phyloP scores from a whole-genome alignment of 1,284 basidiomycete species.

The Dichomitus squalens region DNA sequence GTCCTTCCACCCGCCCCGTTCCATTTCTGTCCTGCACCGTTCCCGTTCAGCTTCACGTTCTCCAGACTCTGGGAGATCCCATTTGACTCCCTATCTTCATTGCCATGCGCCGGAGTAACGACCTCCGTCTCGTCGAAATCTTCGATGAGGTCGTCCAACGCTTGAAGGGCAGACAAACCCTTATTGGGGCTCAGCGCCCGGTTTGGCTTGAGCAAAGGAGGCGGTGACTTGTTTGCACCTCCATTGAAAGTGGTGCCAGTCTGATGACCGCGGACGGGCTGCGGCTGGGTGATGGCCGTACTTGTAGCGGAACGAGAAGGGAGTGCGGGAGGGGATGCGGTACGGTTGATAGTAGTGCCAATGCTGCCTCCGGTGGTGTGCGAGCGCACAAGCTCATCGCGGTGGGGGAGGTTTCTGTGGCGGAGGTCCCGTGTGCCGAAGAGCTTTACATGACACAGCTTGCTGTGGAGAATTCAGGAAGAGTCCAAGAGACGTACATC shows the following conservation, averaged over 20 bases:
- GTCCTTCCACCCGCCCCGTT: not conserved
- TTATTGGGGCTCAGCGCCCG: constrained; percentile 34
- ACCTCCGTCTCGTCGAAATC: constrained; percentile 11
- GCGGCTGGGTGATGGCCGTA: constrained; percentile 20
- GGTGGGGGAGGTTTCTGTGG: constrained; percentile 69
- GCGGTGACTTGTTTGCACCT: constrained; percentile 21
- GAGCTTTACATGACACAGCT: constrained; percentile 70
- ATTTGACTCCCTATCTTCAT: not conserved
- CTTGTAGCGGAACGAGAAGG: constrained; percentile 12
- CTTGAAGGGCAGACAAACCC: constrained; percentile 19
- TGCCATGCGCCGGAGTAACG: not conserved
- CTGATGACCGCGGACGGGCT: constrained; percentile 34
- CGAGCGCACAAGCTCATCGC: constrained; percentile 32
- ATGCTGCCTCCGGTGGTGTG: constrained; percentile 29
- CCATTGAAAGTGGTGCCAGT: constrained; percentile 29
- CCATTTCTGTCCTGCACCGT: constrained; percentile 29
- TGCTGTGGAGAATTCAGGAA: constrained; percentile 45
- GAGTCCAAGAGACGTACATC: not conserved
- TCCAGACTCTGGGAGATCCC: not conserved
- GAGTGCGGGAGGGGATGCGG: constrained; percentile 20
- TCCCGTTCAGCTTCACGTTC: constrained; percentile 30
- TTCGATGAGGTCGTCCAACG: constrained; percentile 12
- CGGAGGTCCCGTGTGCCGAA: constrained; percentile 76
- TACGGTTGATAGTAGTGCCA: constrained; percentile 12
- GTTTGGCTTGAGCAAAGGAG: constrained; percentile 35